A percentile compares a stretch with the other conserved stretches of the same genome.
These are phyloP conservation scores for Pseudoscleropodium purum DNA, from an alignment of 225 moss, liverwort and hornwort genomes.

Conservation along the genomic window DNA sequence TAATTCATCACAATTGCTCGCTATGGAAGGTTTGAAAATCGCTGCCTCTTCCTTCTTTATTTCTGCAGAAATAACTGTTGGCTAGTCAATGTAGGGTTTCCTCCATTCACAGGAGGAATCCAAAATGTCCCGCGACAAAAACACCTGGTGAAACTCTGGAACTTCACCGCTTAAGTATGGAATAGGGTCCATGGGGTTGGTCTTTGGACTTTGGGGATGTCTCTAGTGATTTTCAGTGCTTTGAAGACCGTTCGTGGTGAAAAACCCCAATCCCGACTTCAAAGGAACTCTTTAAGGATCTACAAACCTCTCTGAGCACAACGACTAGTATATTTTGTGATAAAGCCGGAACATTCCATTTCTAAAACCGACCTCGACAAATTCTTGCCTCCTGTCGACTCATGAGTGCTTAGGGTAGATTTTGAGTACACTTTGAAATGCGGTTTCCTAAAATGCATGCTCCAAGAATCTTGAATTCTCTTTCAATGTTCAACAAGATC, in stretches of 20 bases:
- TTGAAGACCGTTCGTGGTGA: not conserved
- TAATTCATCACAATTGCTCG: not conserved
- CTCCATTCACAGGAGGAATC: not conserved
- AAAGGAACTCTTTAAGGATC: not conserved
- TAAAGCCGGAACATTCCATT: not conserved
- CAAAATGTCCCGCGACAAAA: not conserved
- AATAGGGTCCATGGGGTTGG: not conserved
- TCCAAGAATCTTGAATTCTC: not conserved
- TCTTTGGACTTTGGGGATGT: not conserved
- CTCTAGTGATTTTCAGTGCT: not conserved
- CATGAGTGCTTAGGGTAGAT: not conserved
- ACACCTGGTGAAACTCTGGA: not conserved
- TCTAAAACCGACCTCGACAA: not conserved
- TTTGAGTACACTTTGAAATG: not conserved
- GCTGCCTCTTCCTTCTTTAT: not conserved
- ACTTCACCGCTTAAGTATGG: not conserved
- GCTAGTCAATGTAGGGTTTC: not conserved
- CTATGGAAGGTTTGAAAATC: not conserved
- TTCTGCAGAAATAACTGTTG: not conserved
- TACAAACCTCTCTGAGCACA: not conserved
- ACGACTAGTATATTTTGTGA: not conserved
- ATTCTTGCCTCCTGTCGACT: not conserved
- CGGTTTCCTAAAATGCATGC: not conserved
- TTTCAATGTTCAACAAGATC: not conserved
- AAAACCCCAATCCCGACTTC: not conserved